Percentiles rank a stretch among this genome's conserved stretches.
Evolutionary conservation across 2,329 filamentous ascomycete genomes (phyloP).

Genomic region (Penicillium frequentans): DNA sequence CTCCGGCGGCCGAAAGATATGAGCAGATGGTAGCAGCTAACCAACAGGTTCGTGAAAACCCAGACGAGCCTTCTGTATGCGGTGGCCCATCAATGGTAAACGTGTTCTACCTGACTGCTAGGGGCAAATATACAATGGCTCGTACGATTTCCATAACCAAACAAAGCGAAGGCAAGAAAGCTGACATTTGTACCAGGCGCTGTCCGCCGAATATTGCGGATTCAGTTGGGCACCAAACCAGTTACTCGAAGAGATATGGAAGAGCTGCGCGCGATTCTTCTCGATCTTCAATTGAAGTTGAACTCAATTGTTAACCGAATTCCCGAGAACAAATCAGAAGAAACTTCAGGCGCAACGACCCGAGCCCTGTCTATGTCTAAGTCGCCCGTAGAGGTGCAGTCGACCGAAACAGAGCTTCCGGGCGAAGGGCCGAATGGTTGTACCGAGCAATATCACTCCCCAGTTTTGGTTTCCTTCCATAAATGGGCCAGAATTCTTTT

Average conservation of each 20-base stretch:
- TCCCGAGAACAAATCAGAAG: slow-evolving; percentile 31
- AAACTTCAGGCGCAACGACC: slow-evolving; percentile 19
- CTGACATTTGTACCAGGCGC: slow-evolving; percentile 31
- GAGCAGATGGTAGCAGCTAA: slow-evolving; percentile 33
- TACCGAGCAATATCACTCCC: slow-evolving; percentile 45
- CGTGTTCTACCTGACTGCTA: slow-evolving; percentile 44
- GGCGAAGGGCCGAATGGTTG: slow-evolving; percentile 38
- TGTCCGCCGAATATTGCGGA: slow-evolving; percentile 44
- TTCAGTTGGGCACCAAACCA: slow-evolving; percentile 46
- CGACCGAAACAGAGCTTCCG: slow-evolving; percentile 32
- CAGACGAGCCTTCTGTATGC: slow-evolving; percentile 43
- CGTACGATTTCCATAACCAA: slow-evolving; percentile 29
- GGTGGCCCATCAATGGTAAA: slow-evolving; percentile 43
- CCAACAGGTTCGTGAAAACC: slow-evolving; percentile 38
- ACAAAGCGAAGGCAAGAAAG: neutral
- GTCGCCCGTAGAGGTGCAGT: slow-evolving; percentile 27
- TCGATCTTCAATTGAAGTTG: slow-evolving; percentile 43
- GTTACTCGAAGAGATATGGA: slow-evolving; percentile 47
- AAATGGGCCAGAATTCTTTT: slow-evolving; percentile 49
- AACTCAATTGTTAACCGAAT: slow-evolving; percentile 46
- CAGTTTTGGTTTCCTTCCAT: slow-evolving; percentile 45
- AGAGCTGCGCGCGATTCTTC: slow-evolving; percentile 42
- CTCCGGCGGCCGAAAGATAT: slow-evolving; percentile 38
- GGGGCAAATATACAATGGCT: slow-evolving; percentile 48
- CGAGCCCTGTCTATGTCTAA: slow-evolving; percentile 27